Evolutionary conservation across 1,284 basidiomycete species (phyloP).

Genomic region (Melampsora americana): DNA sequence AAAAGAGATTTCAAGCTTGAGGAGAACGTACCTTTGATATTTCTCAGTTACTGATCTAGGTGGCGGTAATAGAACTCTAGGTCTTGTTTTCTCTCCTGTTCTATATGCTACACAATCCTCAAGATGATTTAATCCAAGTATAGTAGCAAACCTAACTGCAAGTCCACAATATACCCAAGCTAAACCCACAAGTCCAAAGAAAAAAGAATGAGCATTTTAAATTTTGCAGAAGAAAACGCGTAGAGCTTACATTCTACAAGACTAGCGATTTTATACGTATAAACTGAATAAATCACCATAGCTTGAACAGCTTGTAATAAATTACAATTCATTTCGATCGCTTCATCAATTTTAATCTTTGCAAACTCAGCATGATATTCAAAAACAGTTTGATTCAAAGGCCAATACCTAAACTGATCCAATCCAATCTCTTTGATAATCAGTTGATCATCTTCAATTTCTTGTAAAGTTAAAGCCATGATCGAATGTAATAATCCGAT

Average conservation of each 20-base stretch:
- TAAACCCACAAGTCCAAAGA: background rate
- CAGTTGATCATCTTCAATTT: background rate
- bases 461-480: conserved; percentile 32
- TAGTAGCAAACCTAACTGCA: conserved; percentile 22
- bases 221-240: background rate
- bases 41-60: conserved; percentile 15
- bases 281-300: conserved; percentile 20
- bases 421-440: too few species aligned
- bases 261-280: background rate
- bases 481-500: conserved; percentile 29
- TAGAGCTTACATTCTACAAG: conserved; percentile 24
- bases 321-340: conserved; percentile 3
- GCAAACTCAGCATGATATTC: conserved; percentile 32
- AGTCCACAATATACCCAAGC: conserved; percentile 30
- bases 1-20: background rate
- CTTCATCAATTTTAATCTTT: conserved; percentile 19
- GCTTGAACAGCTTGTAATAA: conserved; percentile 28
- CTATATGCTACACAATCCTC: conserved; percentile 17
- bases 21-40: conserved; percentile 21
- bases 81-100: conserved; percentile 14
- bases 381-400: background rate
- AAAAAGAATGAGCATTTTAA: background rate
- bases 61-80: conserved; percentile 17
- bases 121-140: conserved; percentile 26
- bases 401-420: conserved; percentile 4